Conservation (phyloP, 495 filamentous ascomycete genomes). For the Hypoxylon rickii region DNA sequence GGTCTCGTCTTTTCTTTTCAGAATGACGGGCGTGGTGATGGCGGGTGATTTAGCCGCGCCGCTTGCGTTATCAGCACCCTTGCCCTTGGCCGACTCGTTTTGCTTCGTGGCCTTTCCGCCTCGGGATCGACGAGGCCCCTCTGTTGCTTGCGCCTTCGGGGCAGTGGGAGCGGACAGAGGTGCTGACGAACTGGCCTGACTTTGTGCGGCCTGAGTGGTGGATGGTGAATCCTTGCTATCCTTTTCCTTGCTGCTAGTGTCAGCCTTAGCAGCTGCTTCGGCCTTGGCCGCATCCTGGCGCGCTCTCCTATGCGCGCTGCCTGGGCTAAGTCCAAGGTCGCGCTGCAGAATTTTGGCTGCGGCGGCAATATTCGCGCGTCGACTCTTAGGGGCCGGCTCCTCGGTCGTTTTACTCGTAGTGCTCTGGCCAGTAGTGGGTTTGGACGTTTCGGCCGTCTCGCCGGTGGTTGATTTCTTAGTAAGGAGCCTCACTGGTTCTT, state of each 20-base stretch:
- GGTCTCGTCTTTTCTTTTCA: slow-evolving; percentile 36
- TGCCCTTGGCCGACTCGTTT: slow-evolving; percentile 34
- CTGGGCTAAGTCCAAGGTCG: slow-evolving; percentile 80
- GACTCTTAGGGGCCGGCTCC: slow-evolving; percentile 44
- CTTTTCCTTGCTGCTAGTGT: slow-evolving; percentile 35
- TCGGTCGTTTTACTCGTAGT: slow-evolving; percentile 39
- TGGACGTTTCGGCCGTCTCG: slow-evolving; percentile 54
- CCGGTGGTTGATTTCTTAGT: slow-evolving; percentile 67
- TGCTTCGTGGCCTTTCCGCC: slow-evolving; percentile 43
- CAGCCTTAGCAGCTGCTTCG: slow-evolving; percentile 48
- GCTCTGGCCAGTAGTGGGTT: slow-evolving; percentile 44
- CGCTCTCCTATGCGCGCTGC: slow-evolving; percentile 59
- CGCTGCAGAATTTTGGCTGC: slow-evolving; percentile 88
- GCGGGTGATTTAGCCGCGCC: slow-evolving; percentile 24
- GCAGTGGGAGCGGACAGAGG: slow-evolving; percentile 35
- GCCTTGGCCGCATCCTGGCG: slow-evolving; percentile 58
- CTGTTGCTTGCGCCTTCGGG: slow-evolving; percentile 34
- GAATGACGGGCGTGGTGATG: slow-evolving; percentile 34
- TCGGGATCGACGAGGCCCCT: slow-evolving; percentile 31
- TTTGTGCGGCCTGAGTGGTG: slow-evolving; percentile 24
- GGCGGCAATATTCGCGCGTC: slow-evolving; percentile 70
- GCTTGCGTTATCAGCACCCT: slow-evolving; percentile 33
- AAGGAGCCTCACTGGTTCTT: slow-evolving; percentile 79
- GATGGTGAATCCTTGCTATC: slow-evolving; percentile 44
- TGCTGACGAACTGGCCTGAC: slow-evolving; percentile 26